Evolutionary conservation across 768 basidiomycete species (phyloP).

Genomic region (Lentinula detonsa): DNA sequence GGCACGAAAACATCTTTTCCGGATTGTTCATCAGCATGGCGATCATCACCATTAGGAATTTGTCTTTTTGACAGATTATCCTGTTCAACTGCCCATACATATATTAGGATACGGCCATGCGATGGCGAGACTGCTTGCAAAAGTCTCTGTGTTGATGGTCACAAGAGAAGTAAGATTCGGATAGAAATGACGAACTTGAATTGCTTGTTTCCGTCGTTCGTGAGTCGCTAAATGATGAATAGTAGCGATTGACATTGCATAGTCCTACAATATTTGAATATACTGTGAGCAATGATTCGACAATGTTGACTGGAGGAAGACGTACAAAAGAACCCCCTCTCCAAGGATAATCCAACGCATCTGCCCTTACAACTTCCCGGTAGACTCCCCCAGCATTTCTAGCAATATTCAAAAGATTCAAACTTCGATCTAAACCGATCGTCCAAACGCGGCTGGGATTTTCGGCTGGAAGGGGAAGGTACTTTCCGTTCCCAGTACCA

Average conservation of each 20-base stretch:
- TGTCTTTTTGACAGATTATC: constrained; percentile 75
- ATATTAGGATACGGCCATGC: constrained; percentile 81
- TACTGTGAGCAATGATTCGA: not conserved
- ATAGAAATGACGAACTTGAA: constrained; percentile 49
- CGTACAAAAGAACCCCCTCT: constrained; percentile 76
- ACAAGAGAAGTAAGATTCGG: not conserved
- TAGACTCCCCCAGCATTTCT: constrained; percentile 45
- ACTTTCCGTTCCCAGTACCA: constrained; percentile 97
- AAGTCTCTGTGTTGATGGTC: constrained; percentile 38
- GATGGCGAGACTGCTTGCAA: constrained; percentile 56
- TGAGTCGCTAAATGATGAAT: constrained; percentile 91
- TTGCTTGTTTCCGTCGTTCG: constrained; percentile 61
- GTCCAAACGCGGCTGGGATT: constrained; percentile 59
- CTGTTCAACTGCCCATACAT: constrained; percentile 97
- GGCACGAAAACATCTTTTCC: constrained; percentile 85
- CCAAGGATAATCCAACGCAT: constrained; percentile 72
- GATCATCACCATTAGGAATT: constrained; percentile 34
- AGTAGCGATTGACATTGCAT: constrained; percentile 94
- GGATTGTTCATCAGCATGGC: constrained; percentile 2
- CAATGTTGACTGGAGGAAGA: constrained; percentile 13
- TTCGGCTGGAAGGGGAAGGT: constrained; percentile 71
- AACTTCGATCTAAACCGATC: constrained; percentile 80
- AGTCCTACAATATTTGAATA: constrained; percentile 54
- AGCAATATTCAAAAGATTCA: constrained; percentile 74
- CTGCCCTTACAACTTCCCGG: constrained; percentile 77